A percentile compares a stretch with the other conserved stretches of the same genome.
Conservation (phyloP, 2,329 filamentous ascomycete genomes). For the Myriosclerotinia duriaeana region DNA sequence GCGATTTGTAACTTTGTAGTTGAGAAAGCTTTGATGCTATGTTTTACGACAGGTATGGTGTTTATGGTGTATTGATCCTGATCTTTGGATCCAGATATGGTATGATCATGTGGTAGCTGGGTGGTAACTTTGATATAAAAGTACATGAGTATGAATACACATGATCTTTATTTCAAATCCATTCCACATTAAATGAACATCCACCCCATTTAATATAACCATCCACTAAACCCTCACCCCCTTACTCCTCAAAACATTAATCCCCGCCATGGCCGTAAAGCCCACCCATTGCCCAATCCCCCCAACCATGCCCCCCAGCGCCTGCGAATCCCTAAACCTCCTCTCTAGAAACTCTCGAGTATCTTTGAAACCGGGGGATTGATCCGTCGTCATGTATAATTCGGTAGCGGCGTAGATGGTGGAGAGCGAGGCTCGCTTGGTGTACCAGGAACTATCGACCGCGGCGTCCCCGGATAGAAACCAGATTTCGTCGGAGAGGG, state of each 20-base stretch:
- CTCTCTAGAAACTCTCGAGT: conserved; percentile 79
- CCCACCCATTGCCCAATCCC: conserved; percentile 74
- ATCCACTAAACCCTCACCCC: conserved; percentile 63
- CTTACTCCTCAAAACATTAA: conserved; percentile 86
- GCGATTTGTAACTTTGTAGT: not conserved
- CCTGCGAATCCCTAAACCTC: conserved; percentile 63
- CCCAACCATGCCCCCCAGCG: conserved; percentile 60
- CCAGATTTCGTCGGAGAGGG: conserved; percentile 89
- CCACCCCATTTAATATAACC: conserved; percentile 15
- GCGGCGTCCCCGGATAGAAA: conserved; percentile 78
- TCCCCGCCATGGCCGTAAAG: conserved; percentile 72
- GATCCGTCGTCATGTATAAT: conserved; percentile 91
- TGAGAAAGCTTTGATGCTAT: not conserved
- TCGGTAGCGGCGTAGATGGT: conserved; percentile 76
- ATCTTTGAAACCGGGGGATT: conserved; percentile 67
- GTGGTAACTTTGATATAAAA: conserved; percentile 1
- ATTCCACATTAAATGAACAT: not conserved
- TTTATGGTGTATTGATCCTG: not conserved
- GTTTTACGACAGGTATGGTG: conserved; percentile 10
- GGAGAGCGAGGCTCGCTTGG: conserved; percentile 62
- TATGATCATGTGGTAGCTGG: not conserved
- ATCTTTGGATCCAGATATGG: not conserved
- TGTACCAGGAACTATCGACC: conserved; percentile 89
- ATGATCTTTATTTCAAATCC: conserved; percentile 1
- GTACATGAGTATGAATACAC: conserved; percentile 13